Evolutionary conservation across 306 rosid genomes (phyloP).

Genomic region (Betula pendula): DNA sequence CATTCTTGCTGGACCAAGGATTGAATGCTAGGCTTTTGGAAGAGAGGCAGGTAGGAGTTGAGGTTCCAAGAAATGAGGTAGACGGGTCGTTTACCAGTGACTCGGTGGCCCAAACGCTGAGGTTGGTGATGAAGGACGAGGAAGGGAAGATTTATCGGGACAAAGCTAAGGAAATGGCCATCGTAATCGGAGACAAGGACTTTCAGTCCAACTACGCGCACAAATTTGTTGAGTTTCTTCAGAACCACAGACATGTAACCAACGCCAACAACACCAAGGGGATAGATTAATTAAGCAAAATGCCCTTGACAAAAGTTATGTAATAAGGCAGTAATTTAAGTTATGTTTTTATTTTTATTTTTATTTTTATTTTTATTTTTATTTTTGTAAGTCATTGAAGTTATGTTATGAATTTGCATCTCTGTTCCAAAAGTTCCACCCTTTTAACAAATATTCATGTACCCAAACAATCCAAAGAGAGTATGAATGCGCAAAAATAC

Average conservation of each 20-base stretch:
- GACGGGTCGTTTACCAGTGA: slow-evolving; percentile 33
- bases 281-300: too few relatives aligned
- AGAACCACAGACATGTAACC: not conserved
- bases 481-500: too few relatives aligned
- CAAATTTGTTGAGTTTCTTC: slow-evolving; percentile 30
- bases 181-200: slow-evolving; percentile 10
- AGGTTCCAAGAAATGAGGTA: slow-evolving; percentile 29
- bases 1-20: slow-evolving; percentile 27
- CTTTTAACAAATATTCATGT: too few relatives aligned
- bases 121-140: slow-evolving; percentile 27
- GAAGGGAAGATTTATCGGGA: slow-evolving; percentile 38
- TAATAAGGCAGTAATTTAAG: too few relatives aligned
- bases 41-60: slow-evolving; percentile 30
- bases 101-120: slow-evolving; percentile 27
- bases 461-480: too few relatives aligned
- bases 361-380: too few relatives aligned
- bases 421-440: too few relatives aligned
- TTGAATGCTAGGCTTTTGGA: slow-evolving; percentile 24
- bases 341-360: too few relatives aligned
- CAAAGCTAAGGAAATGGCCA: slow-evolving; percentile 24
- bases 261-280: too few relatives aligned
- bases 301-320: too few relatives aligned
- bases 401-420: too few relatives aligned
- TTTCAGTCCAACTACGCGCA: slow-evolving; percentile 27
- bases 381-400: too few relatives aligned